These are phyloP conservation scores for Pseudohyphozyma bogoriensis DNA, from an alignment of 768 basidiomycete genomes.

Conservation along the genomic window DNA sequence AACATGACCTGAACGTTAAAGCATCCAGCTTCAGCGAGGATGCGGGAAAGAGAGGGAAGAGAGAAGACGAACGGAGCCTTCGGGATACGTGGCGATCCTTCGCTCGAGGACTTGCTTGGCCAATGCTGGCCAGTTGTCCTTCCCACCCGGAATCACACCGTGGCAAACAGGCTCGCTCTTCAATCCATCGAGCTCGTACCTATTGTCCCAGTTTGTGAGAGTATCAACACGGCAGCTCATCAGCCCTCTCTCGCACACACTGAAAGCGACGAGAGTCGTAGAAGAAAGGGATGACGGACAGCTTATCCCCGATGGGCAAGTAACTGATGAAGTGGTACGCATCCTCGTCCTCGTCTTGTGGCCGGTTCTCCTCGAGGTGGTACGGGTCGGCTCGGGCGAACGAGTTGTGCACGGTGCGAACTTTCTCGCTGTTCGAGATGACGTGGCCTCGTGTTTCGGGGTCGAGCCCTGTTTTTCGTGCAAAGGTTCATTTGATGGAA, in stretches of 20 bases:
- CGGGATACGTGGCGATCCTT: slow-evolving; percentile 81
- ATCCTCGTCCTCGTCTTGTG: slow-evolving; percentile 58
- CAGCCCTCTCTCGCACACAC: too few species aligned
- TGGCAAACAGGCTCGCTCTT: slow-evolving; percentile 70
- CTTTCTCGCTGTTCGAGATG: slow-evolving; percentile 38
- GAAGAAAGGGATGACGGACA: slow-evolving; percentile 36
- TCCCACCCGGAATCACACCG: slow-evolving; percentile 55
- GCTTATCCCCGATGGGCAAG: slow-evolving; percentile 63
- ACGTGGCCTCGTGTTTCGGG: slow-evolving; percentile 45
- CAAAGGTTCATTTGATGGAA: too few species aligned
- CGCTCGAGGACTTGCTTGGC: slow-evolving; percentile 77
- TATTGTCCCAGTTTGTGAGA: too few species aligned
- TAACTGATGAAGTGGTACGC: slow-evolving; percentile 97
- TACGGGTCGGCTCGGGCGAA: slow-evolving; percentile 83
- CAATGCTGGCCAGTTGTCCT: slow-evolving; percentile 71
- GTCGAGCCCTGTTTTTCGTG: slow-evolving; percentile 83
- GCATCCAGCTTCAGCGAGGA: too few species aligned
- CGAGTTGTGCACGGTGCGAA: slow-evolving; percentile 78
- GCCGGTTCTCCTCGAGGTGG: slow-evolving; percentile 58
- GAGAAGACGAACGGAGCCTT: too few species aligned
- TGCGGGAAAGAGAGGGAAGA: too few species aligned
- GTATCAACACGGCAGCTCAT: too few species aligned
- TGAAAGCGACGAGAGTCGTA: too few species aligned
- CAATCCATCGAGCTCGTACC: slow-evolving; percentile 86
- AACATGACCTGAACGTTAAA: slow-evolving; percentile 59